Evolutionary conservation across 1,284 basidiomycete genomes (phyloP), one percentile per base, ranked within the genome.

Genomic region (Cutaneotrichosporon dermatis): DNA sequence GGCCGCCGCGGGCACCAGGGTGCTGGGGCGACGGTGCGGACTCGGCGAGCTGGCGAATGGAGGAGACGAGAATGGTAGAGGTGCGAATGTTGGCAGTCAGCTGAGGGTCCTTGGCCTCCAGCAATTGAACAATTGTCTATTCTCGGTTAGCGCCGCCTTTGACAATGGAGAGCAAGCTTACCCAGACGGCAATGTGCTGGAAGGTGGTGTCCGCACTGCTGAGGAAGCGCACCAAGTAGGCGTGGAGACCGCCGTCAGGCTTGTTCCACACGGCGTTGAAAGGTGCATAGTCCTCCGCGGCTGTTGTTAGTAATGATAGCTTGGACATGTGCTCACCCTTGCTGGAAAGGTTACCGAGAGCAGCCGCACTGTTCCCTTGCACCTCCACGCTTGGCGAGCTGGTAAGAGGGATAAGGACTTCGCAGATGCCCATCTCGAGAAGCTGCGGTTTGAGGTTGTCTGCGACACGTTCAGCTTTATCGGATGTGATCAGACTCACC

Each of bases 221-320:
- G 66, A 99, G 80, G 86, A 99, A 99, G 51, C 92, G 86, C 72
- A 92, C 88, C 46, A 99, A 83, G 78, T 99, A 99, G 63, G 86
- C 86, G 75, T 98, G 94, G 82, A 99, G 88, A 43, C 96, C 96
- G 35, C 94, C 96, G 60, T 96, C 93, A 4, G 96, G 96, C 77
- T 92, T 89, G 70, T 92, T 90, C 96, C 96, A 99, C 4, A 98
- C 95, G 52, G 92, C 90, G 69, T 95, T 96, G 81, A 99, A 99
- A 0, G 94, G 92, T 35, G 90, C 89, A 73, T 99, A 99, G 75
- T 99, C 96, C 74, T 98, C 96, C 36, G 88, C 86, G 50, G 86
- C 84, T 69, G 84, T 8, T n/a, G 55, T 60, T 15, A 56, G 50
- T n/a, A 10, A 15, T 25, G 25, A 25, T 25, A 25, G 25, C 25